Conservation (phyloP, 768 basidiomycete species). For the Tephrocybe sp. region DNA sequence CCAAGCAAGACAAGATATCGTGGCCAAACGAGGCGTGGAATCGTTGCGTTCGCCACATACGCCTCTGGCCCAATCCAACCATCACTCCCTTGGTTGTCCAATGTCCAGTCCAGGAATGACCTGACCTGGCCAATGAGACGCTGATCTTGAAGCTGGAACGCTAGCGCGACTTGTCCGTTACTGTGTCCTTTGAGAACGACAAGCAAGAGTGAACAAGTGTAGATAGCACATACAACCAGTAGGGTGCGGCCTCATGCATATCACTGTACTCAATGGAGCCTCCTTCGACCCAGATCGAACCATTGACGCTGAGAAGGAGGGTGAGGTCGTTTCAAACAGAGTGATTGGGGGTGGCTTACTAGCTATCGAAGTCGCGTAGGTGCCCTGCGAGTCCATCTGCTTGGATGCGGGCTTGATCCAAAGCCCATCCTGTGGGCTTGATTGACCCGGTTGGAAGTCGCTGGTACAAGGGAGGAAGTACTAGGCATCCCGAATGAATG, state of each 20-base stretch:
- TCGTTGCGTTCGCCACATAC: conserved; percentile 33
- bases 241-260: conserved; percentile 44
- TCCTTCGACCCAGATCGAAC: conserved; percentile 43
- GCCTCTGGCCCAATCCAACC: conserved; percentile 45
- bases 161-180: conserved; percentile 41
- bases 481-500: conserved; percentile 16
- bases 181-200: conserved; percentile 16
- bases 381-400: conserved; percentile 42
- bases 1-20: conserved; percentile 39
- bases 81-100: conserved; percentile 34
- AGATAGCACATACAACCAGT: conserved; percentile 40
- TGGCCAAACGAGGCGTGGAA: conserved; percentile 41
- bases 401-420: conserved; percentile 40
- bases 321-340: too few relatives aligned
- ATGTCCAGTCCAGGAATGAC: conserved; percentile 38
- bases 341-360: too few relatives aligned
- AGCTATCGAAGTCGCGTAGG: conserved; percentile 39
- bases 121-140: conserved; percentile 38
- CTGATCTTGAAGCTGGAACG: conserved; percentile 38
- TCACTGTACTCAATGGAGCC: conserved; percentile 43
- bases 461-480: conserved; percentile 28
- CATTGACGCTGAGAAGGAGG: conserved; percentile 29
- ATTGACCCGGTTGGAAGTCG: conserved; percentile 35
- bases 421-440: conserved; percentile 40
- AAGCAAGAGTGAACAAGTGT: not conserved